phyloP scores from a whole-genome alignment of 805 yeast species.

The Teunomyces panamensis region DNA sequence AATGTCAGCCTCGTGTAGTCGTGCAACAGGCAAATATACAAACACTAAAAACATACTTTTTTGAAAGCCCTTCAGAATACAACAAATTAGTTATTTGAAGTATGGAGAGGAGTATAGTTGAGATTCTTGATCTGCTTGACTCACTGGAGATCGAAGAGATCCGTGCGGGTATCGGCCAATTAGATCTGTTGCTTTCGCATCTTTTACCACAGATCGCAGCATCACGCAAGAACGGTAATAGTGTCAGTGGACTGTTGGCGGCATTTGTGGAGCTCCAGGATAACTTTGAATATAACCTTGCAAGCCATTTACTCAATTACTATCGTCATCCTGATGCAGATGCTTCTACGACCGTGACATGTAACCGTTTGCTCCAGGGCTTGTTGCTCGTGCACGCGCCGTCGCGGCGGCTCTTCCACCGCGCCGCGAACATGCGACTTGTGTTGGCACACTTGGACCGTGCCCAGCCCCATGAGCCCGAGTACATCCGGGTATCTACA shows the following conservation, averaged over 20 bases:
- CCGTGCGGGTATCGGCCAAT: constrained; percentile 13
- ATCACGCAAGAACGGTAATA: constrained; percentile 2
- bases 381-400: constrained; percentile 55
- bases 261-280: constrained; percentile 49
- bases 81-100: too few relatives aligned
- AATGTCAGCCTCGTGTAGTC: not conserved
- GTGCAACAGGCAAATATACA: not conserved
- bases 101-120: constrained; percentile 7
- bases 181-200: constrained; percentile 17
- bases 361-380: constrained; percentile 53
- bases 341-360: constrained; percentile 8
- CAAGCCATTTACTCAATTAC: constrained; percentile 29
- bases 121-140: constrained; percentile 15
- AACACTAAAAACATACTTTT: not conserved
- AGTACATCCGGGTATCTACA: constrained; percentile 17
- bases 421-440: constrained; percentile 38
- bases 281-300: constrained; percentile 50
- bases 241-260: constrained; percentile 1
- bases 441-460: constrained; percentile 21
- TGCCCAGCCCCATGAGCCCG: constrained; percentile 7
- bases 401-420: constrained; percentile 49
- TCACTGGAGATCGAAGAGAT: constrained; percentile 7
- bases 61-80: too few relatives aligned
- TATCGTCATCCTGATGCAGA: constrained; percentile 6
- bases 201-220: constrained; percentile 15